Evolutionary conservation across 805 yeast genomes (phyloP), one percentile per base, ranked within the genome.

Genomic region (Yarrowia divulgata): DNA sequence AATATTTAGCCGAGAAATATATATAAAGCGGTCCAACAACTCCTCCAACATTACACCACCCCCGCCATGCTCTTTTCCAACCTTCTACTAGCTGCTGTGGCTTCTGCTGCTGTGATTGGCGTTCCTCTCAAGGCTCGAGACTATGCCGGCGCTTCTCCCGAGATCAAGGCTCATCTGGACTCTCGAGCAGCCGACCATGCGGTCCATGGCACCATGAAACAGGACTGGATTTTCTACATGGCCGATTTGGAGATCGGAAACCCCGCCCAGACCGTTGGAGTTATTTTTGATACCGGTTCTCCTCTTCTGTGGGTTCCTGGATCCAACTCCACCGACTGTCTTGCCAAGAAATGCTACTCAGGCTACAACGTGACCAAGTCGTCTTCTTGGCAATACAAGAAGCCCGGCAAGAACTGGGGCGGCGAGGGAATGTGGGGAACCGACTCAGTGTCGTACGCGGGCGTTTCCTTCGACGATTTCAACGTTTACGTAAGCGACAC

Each of bases 201-300:
- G 2, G 34, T 3, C 45, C 45, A 37, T 13, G 29, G 29, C 29
- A 23, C 29, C 29, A 23, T 23, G 29, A 23, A 23, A 14, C 14
- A 23, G 34, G 18, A 18, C 8, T 10, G 29, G 29, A 23, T 34
- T 5, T 54, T 13, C n/a, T 54, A 54, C 60, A 14, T 37, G 34
- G 60, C 60, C 10, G 60, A 19, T 4, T n/a, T 54, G 1, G 32
- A 54, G 7, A 39, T 54, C 8, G 60, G 60, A 3, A 19, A 7
- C 8, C 60, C 60, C 3, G 14, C 60, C 10, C 60, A 54, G 32
- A 37, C 37, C 8, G 45, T 37, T 18, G 19, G 18, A 3, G 45
- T 37, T 16, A 37, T 43, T 13, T 54, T 37, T 8, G 60, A 54
- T 13, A 54, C 60, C 18, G 32, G 60, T 9, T 54, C 60, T 8